Base-by-base conservation (phyloP, 2,329 filamentous ascomycete genomes). In the Drechslerella dactyloides region DNA sequence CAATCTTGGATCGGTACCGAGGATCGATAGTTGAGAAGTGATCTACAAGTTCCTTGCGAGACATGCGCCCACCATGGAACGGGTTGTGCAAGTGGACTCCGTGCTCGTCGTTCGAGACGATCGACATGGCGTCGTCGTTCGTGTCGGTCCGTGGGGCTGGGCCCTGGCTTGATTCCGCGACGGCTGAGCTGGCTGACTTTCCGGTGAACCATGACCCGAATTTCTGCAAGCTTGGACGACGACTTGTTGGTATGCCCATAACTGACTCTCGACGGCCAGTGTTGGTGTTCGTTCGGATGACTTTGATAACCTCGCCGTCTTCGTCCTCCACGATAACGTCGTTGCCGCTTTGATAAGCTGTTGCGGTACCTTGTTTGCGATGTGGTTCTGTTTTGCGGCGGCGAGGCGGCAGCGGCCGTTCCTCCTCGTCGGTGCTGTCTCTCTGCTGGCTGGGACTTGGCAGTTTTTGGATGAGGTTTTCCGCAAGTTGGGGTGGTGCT, bases 251-350 rank as follows among this genome's bases (percentile, higher is more conserved):
- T 13, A 73, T 73, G 21, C 69, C 69, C 62, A 66, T 46, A 19
- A 68, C 51, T 19, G 61, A 57, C 5, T 64, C 54, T n/a, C 46
- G 46, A 21, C 69, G 62, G 19, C 42, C 69, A 21, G 57, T 56
- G 35, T 63, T 59, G n/a, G 69, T 84, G 8, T 66, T 53, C 15
- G 69, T 63, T 33, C 69, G 51, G 30, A 73, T 73, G 35, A 73
- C 58, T 81, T 93, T 93, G 78, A 96, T 85, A 33, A 96, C 91
- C 78, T 96, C 91, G 48, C 90, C 90, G 75, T 93, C 88, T 78
- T 90, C 89, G 73, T 96, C 90, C 80, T 96, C 90, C 15, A 96
- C 89, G 78, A 96, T 93, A 74, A 96, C 91, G 82, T 90, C 93
- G 78, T 91, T 93, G 74, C 91, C 91, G 77, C 91, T 93, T 75